These are phyloP conservation scores for Dactylellina cionopaga DNA, from an alignment of 2,329 filamentous ascomycete genomes.

Conservation along the genomic window DNA sequence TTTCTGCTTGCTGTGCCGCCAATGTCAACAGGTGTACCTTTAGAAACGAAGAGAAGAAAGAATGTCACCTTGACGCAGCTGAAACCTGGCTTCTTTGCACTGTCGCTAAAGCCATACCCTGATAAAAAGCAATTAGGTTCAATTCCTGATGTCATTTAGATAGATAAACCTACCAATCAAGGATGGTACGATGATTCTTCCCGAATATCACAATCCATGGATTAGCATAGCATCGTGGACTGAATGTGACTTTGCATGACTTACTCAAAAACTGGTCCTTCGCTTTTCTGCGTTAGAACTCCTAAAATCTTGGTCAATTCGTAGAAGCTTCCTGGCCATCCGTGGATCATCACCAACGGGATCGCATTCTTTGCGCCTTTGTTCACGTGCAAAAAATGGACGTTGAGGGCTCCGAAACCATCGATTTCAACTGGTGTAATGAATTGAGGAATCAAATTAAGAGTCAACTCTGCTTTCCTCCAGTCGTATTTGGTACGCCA, in stretches of 20 bases:
- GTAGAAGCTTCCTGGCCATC: conserved; percentile 76
- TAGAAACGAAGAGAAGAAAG: conserved; percentile 22
- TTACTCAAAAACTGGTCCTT: conserved; percentile 24
- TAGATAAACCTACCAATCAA: conserved; percentile 13
- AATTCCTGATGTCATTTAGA: not conserved
- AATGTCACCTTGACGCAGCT: conserved; percentile 9
- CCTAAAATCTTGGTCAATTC: conserved; percentile 73
- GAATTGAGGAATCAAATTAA: conserved; percentile 72
- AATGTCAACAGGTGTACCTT: conserved; percentile 65
- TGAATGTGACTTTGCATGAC: not conserved
- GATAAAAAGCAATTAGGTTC: not conserved
- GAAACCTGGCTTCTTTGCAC: conserved; percentile 55
- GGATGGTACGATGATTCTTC: conserved; percentile 36
- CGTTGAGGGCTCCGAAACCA: conserved; percentile 69
- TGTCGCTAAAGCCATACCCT: conserved; percentile 46
- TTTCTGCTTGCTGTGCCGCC: conserved; percentile 71
- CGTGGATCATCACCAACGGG: conserved; percentile 74
- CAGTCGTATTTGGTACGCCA: conserved; percentile 68
- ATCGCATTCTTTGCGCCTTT: conserved; percentile 67
- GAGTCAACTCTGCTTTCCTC: conserved; percentile 68
- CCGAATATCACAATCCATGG: not conserved
- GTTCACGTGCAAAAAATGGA: conserved; percentile 73
- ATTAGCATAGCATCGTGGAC: not conserved
- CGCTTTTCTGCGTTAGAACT: conserved; percentile 1
- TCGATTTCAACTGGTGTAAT: conserved; percentile 66